Evolutionary conservation across 2,329 filamentous ascomycete genomes (phyloP), one percentile per base, ranked within the genome.

Genomic region (Laburnicola sp.): DNA sequence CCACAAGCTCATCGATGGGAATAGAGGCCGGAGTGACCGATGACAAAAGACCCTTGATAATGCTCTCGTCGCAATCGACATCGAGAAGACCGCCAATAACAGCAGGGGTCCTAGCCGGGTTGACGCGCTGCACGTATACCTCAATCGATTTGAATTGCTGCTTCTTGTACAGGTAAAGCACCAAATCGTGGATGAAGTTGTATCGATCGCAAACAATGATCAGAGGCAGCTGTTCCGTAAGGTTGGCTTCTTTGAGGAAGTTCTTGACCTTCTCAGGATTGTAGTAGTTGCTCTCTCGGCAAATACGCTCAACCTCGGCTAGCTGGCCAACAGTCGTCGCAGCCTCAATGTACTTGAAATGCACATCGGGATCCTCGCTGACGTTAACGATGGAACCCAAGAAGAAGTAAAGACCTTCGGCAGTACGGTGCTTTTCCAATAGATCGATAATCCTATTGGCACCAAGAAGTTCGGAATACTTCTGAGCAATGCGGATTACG

Each of bases 191-290:
- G 36, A 97, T 91, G 69, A 99, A 96, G 79, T 97, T 96, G 83
- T 95, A 97, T n/a, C 93, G 90, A 71, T 99, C 94, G 76, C 95
- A 99, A 52, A 99, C 91, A 64, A 97, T 97, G 76, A 99, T 99
- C 48, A 99, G 80, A 37, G 94, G 94, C 37, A 99, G 82, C 77
- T 97, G 93, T 74, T 99, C 94, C 2, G 87, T 86, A 38, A 99
- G 80, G 60, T 87, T 88, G 48, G 94, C 93, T 73, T 99, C 95
- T 79, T 99, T 99, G 56, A 99, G 80, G 84, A 97, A 99, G 79
- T 99, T 99, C 82, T 97, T 97, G 51, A 97, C 91, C 80, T 96
- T 96, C 75, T 97, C 91, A 0, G 91, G 83, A 73, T 97, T 43
- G 26, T 42, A 51, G 22, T 22, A 31, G 52, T 71, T 91, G 81